phyloP scores from a whole-genome alignment of 2,329 filamentous ascomycete species.

The Aspergillus melleus region DNA sequence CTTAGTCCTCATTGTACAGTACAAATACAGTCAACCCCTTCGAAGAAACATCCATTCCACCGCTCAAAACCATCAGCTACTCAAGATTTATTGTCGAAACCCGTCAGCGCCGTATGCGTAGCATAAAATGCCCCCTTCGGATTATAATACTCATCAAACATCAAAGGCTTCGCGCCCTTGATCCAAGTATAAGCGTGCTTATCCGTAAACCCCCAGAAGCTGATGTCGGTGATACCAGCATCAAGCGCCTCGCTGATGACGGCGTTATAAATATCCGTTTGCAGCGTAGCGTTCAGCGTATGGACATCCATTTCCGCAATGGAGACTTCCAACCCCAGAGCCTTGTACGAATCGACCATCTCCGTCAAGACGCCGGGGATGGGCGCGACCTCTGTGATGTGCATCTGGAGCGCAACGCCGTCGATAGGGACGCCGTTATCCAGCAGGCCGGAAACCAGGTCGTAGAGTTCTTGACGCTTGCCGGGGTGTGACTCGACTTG shows the following conservation, averaged over 20 bases:
- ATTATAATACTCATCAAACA: slow-evolving; percentile 16
- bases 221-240: slow-evolving; percentile 11
- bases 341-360: slow-evolving; percentile 7
- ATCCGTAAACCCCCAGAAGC: slow-evolving; percentile 16
- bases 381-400: not conserved
- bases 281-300: slow-evolving; percentile 6
- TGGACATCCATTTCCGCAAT: slow-evolving; percentile 12
- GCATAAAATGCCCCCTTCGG: slow-evolving; percentile 9
- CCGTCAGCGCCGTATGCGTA: slow-evolving; percentile 4
- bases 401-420: slow-evolving; percentile 8
- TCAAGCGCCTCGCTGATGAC: slow-evolving; percentile 8
- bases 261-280: slow-evolving; percentile 7
- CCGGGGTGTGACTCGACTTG: not conserved
- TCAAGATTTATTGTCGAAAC: not conserved
- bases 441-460: slow-evolving; percentile 2
- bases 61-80: too few relatives aligned
- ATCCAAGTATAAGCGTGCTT: slow-evolving; percentile 17
- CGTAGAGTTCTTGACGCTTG: slow-evolving; percentile 10
- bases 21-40: too few relatives aligned
- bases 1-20: too few relatives aligned
- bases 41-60: too few relatives aligned
- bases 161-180: slow-evolving; percentile 15
- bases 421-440: slow-evolving; percentile 6
- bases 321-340: slow-evolving; percentile 3
- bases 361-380: slow-evolving; percentile 1